Evolutionary conservation across 176 grass and related monocot genomes (phyloP).

Genomic region (Ananas comosus): DNA sequence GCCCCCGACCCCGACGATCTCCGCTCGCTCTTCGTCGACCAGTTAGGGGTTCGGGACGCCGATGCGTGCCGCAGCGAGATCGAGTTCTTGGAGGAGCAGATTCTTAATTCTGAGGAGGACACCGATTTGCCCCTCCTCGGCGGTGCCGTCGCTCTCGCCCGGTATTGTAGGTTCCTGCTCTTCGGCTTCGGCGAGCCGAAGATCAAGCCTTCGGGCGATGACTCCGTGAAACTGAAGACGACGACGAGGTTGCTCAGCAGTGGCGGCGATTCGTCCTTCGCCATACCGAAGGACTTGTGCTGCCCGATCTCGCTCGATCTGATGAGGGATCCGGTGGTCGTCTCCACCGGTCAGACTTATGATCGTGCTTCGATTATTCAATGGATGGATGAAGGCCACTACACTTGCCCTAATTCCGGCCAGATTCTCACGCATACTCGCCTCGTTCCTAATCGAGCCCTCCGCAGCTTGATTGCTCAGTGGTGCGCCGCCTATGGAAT

Average conservation of each 20-base stretch:
- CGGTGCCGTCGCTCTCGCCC: conserved; percentile 51
- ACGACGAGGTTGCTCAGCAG: conserved; percentile 11
- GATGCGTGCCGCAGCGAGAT: conserved; percentile 49
- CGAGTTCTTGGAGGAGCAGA: conserved; percentile 84
- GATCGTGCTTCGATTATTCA: conserved; percentile 85
- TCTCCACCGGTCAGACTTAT: conserved; percentile 82
- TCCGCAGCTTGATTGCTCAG: conserved; percentile 75
- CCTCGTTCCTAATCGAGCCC: conserved; percentile 48
- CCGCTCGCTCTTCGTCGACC: conserved; percentile 33
- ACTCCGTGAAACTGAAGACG: background rate
- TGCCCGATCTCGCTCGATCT: conserved; percentile 92
- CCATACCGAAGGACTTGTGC: conserved; percentile 81
- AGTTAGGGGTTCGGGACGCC: conserved; percentile 45
- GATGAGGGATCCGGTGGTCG: conserved; percentile 74
- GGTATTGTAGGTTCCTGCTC: conserved; percentile 68
- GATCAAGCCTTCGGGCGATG: background rate
- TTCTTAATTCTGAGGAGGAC: conserved; percentile 67
- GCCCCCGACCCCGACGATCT: conserved; percentile 32
- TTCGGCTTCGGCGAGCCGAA: conserved; percentile 38
- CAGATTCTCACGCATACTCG: conserved; percentile 43
- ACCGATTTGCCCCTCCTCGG: conserved; percentile 55
- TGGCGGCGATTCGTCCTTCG: conserved; percentile 54
- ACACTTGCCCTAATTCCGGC: conserved; percentile 83
- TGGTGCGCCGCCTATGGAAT: conserved; percentile 66
- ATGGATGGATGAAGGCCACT: conserved; percentile 90